phyloP scores from a whole-genome alignment of 2,329 filamentous ascomycete species.

The Calonectria ilicicola region DNA sequence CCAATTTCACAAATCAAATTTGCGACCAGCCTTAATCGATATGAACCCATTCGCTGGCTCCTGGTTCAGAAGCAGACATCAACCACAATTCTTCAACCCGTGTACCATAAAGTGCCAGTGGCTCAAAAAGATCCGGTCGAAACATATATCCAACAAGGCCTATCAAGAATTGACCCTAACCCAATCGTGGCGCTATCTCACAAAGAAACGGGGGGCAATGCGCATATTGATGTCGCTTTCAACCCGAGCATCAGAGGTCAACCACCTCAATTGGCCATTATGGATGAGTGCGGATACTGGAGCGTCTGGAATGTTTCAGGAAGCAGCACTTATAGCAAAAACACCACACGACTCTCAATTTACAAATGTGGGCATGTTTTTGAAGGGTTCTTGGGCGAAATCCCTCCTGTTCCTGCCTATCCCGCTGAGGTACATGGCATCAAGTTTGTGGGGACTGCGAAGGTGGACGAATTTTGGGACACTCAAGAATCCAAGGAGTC shows the following conservation, averaged over 20 bases:
- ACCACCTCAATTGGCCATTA: conserved; percentile 72
- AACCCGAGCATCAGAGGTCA: conserved; percentile 62
- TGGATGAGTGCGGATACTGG: conserved; percentile 76
- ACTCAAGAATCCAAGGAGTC: conserved; percentile 21
- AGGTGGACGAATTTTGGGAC: conserved; percentile 36
- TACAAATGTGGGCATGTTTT: conserved; percentile 58
- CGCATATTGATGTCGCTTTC: conserved; percentile 74
- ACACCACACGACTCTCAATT: conserved; percentile 48
- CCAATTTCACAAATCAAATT: conserved; percentile 66
- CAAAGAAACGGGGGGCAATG: conserved; percentile 63
- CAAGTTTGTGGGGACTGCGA: conserved; percentile 52
- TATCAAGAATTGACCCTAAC: conserved; percentile 68
- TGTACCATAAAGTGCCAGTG: conserved; percentile 56
- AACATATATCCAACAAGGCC: conserved; percentile 35
- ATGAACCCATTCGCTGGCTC: conserved; percentile 61
- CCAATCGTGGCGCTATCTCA: conserved; percentile 65
- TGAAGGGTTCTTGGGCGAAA: conserved; percentile 50
- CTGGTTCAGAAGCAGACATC: conserved; percentile 65
- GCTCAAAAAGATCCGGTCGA: conserved; percentile 30
- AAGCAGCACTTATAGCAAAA: conserved; percentile 49
- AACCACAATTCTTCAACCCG: conserved; percentile 65
- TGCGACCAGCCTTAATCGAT: conserved; percentile 51
- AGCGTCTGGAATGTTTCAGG: conserved; percentile 71
- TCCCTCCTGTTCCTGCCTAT: conserved; percentile 46
- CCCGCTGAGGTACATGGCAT: conserved; percentile 56